Evolutionary conservation across 1,284 basidiomycete genomes (phyloP), one percentile per base, ranked within the genome.

Genomic region (Trichosporon sp.): DNA sequence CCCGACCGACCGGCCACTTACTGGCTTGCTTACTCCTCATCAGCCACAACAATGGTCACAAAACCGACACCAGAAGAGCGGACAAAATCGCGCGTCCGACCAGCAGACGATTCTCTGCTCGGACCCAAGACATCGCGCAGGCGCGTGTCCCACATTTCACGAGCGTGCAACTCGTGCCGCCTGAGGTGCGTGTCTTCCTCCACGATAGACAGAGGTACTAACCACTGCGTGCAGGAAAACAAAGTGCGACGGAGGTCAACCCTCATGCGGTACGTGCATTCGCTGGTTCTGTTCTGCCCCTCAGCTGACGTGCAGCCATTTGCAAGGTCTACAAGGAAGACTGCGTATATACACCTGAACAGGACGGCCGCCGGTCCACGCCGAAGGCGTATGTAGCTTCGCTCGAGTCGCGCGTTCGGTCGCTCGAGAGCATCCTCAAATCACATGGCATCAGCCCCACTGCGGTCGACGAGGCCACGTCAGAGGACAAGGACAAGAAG

Each of bases 321-420:
- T 75, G 74, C 69, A 73, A 73, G 48, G 69, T 72, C n/a, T 72
- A 73, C 69, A 71, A 72, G 51, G 74, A 75, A 46, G 71, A 73
- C 26, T 75, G 74, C 69, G 70, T 71, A 21, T 75, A 75, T 66
- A 72, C 71, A 40, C 68, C 70, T 10, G 74, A 75, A 26, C 70
- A 69, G 69, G 74, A 75, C 59, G 74, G 74, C 12, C 69, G 74
- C 2, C 67, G 74, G 35, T 71, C 72, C 2, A 68, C 74, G 4
- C 72, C 74, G 7, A 75, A 75, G 38, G 72, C 70, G 0, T 75
- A 75, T 31, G 74, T 75, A 56, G 51, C 70, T 10, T 70, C 72
- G 16, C 72, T 75, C 2, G 72, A 75, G 64, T 66, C 71, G 56
- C 68, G 71, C 21, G 71, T 75, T 14, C 65, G 68, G 4, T 68